phyloP scores from a whole-genome alignment of 1,284 basidiomycete genomes.

The Macrocystidia cucumis region DNA sequence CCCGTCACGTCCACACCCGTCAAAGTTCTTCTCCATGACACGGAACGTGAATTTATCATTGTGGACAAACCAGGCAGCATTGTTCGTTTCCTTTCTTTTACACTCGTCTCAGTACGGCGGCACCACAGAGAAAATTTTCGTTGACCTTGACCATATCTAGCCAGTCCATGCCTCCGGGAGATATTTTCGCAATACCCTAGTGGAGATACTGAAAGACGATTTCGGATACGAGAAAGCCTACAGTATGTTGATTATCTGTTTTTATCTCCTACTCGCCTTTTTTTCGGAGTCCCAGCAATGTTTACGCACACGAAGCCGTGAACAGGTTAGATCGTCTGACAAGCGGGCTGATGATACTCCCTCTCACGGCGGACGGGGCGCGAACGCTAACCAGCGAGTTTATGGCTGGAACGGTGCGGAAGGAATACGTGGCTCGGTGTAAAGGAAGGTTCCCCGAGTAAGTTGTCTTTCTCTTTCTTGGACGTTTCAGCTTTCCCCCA shows the following conservation, averaged over 20 bases:
- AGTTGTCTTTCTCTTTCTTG: constrained; percentile 19
- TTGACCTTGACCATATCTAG: constrained; percentile 33
- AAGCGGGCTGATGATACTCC: constrained; percentile 94
- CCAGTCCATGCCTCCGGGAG: constrained; percentile 87
- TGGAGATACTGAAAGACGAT: constrained; percentile 83
- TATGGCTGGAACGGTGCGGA: constrained; percentile 69
- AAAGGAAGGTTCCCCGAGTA: constrained; percentile 80
- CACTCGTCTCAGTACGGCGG: constrained; percentile 1
- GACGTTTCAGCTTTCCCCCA: constrained; percentile 1
- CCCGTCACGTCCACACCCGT: constrained; percentile 88
- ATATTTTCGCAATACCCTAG: constrained; percentile 83
- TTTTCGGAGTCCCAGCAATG: too few relatives aligned
- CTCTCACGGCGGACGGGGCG: constrained; percentile 69
- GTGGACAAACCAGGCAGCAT: constrained; percentile 95
- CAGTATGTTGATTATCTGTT: constrained; percentile 43
- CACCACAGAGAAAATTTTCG: not conserved
- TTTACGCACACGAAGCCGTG: constrained; percentile 51
- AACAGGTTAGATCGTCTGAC: constrained; percentile 95
- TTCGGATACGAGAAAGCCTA: constrained; percentile 81
- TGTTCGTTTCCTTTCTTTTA: constrained; percentile 43
- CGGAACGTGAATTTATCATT: constrained; percentile 78
- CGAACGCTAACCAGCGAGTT: constrained; percentile 78
- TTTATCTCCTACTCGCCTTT: too few relatives aligned
- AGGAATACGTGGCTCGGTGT: constrained; percentile 89
- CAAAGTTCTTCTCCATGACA: constrained; percentile 73